Conservation (phyloP, 768 basidiomycete genomes). For the Macrolepiota fuliginosa region DNA sequence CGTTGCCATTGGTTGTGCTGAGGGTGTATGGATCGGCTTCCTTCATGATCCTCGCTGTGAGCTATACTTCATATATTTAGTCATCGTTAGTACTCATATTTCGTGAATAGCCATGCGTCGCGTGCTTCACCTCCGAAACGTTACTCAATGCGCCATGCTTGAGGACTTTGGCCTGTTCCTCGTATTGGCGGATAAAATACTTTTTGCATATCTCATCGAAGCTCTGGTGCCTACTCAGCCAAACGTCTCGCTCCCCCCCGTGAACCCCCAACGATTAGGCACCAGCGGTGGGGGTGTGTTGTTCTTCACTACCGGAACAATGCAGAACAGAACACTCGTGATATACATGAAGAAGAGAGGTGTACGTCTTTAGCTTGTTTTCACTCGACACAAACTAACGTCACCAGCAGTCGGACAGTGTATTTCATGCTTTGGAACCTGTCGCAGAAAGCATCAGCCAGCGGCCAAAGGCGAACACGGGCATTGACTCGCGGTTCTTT, state of each 20-base stretch:
- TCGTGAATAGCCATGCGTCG: conserved; percentile 73
- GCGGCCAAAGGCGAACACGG: conserved; percentile 59
- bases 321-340: conserved; percentile 83
- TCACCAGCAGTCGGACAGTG: conserved; percentile 60
- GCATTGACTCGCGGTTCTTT: conserved; percentile 53
- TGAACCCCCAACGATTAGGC: conserved; percentile 88
- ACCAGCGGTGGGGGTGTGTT: conserved; percentile 84
- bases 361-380: conserved; percentile 39
- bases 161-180: conserved; percentile 97
- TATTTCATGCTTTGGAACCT: conserved; percentile 93
- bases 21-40: conserved; percentile 98
- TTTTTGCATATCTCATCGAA: conserved; percentile 95
- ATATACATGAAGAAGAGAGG: conserved; percentile 81
- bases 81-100: background rate
- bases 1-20: conserved; percentile 91
- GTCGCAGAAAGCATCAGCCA: conserved; percentile 85
- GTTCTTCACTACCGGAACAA: conserved; percentile 91
- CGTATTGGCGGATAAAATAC: conserved; percentile 89
- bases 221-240: conserved; percentile 89
- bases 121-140: conserved; percentile 89
- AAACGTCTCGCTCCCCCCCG: conserved; percentile 60
- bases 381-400: conserved; percentile 3
- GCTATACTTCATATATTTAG: conserved; percentile 20
- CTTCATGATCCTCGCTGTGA: conserved; percentile 84
- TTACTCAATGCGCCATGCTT: conserved; percentile 93